Conservation (phyloP, 169 alveolate genomes). For the Plasmodium knowlesi region DNA sequence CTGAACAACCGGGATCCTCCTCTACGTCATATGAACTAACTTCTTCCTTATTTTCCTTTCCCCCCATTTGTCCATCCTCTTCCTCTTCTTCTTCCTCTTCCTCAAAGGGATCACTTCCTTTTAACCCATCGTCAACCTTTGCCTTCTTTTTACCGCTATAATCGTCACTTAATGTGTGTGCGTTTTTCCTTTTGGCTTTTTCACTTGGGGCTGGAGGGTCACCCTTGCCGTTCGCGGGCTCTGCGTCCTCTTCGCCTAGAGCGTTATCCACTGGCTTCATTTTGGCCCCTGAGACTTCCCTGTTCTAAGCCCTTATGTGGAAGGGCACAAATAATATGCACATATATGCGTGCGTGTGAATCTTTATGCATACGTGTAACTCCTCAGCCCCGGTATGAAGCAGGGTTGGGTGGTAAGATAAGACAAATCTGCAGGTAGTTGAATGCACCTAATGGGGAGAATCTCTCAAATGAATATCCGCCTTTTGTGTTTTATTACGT, state of each 20-base stretch:
- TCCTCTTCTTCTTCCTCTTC: constrained; percentile 3
- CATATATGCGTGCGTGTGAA: background rate
- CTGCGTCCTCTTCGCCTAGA: background rate
- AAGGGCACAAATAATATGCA: background rate
- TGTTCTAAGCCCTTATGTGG: background rate
- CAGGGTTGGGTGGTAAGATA: background rate
- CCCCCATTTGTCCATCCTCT: background rate
- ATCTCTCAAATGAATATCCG: background rate
- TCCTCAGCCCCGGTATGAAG: background rate
- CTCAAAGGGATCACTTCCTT: background rate
- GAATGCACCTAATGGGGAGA: background rate
- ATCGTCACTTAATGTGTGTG: constrained; percentile 8
- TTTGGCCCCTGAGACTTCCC: background rate
- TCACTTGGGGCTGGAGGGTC: background rate
- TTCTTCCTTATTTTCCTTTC: background rate
- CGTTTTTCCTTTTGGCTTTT: constrained; percentile 10
- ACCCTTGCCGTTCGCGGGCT: background rate
- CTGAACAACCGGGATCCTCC: background rate
- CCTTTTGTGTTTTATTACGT: background rate
- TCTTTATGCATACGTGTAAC: background rate
- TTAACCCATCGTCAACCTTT: background rate
- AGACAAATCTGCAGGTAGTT: background rate
- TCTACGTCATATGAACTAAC: background rate
- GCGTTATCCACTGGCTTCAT: background rate
- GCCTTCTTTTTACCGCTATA: constrained; percentile 17